Evolutionary conservation across 2,329 filamentous ascomycete genomes (phyloP), one percentile per base, ranked within the genome.

Genomic region (Endothia cerciana): DNA sequence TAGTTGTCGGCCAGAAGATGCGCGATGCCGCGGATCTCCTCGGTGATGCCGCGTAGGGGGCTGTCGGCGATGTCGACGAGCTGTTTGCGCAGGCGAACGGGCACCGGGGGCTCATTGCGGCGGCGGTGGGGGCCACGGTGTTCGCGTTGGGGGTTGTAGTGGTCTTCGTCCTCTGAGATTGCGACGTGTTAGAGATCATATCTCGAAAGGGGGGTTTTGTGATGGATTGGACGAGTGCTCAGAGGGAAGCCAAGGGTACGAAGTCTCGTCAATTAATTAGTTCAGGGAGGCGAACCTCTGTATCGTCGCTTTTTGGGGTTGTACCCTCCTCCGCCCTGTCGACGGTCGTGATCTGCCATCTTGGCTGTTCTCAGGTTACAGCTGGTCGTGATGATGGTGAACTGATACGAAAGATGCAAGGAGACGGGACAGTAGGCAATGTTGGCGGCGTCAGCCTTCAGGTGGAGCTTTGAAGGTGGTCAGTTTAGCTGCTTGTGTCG

Each of bases 1-100:
- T 91, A 91, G 77, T 96, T 91, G 55, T 97, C 92, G 40, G 89
- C 85, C 19, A 97, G 87, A 59, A 90, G 86, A 72, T 89, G 91
- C 40, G 91, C 92, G 72, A 96, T 90, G 60, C 85, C 84, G 65
- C 86, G 83, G 45, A 93, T 88, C 75, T 95, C 92, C 71, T 96
- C 92, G 73, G 93, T 88, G 76, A 91, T 91, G 73, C 88, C 86
- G 72, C 90, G 89, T 73, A 93, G 82, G 65, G 91, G 89, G 72
- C 91, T 93, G 79, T 97, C 93, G 68, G 92, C 93, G 72, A 97
- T 89, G 65, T 87, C 85, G 61, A 96, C 82, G 59, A 97, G 84
- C 77, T 94, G 91, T 74, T 90, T 91, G 71, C 92, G 89, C 69
- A 97, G 83, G 69, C 89, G 89, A 60, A 89, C 87, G 40, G 87